Evolutionary conservation across 2,329 filamentous ascomycete genomes (phyloP).

Genomic region (Lachnellula hyalina): DNA sequence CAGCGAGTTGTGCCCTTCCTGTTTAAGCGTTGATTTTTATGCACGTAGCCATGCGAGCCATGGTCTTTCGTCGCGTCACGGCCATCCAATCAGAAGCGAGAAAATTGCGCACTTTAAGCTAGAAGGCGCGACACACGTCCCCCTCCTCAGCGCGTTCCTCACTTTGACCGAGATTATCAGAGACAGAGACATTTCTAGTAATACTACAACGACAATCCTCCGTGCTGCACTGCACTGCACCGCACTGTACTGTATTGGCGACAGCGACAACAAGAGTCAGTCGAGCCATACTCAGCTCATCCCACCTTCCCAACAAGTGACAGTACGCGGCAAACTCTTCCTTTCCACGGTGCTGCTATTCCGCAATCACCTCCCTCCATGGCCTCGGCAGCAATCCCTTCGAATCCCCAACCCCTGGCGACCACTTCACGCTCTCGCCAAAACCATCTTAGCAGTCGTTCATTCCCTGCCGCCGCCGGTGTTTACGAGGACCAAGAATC

Average conservation of each 20-base stretch:
- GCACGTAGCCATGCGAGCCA: neutral
- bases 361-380: constrained; percentile 13
- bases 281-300: neutral
- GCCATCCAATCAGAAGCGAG: neutral
- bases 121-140: neutral
- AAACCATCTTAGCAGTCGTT: constrained; percentile 23
- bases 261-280: neutral
- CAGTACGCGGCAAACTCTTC: neutral
- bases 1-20: neutral
- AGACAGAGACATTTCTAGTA: neutral
- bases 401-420: constrained; percentile 26
- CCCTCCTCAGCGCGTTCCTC: neutral
- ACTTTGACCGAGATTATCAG: neutral
- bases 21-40: neutral
- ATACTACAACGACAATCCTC: neutral
- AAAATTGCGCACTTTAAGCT: neutral
- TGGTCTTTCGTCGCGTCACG: neutral
- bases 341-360: neutral
- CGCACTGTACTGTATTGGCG: neutral
- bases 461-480: constrained; percentile 18
- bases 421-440: constrained; percentile 26
- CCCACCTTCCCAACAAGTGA: neutral
- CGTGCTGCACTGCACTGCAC: too few species aligned
- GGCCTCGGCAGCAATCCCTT: constrained; percentile 24
- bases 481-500: constrained; percentile 22